Base-by-base conservation (phyloP, 2,329 filamentous ascomycete genomes). In the Fusarium albosuccineum region DNA sequence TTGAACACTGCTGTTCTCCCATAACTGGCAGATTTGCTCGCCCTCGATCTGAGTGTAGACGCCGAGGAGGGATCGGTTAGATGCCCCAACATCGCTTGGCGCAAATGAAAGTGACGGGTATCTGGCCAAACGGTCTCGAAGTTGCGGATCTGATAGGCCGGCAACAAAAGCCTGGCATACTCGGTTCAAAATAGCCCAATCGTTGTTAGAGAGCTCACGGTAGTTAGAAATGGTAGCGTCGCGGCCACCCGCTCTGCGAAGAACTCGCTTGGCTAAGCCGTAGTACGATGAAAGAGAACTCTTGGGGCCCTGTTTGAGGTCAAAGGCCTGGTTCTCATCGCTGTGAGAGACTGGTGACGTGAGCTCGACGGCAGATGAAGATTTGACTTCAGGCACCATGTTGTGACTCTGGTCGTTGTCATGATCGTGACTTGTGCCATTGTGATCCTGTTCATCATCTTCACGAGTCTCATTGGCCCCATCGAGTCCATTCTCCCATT, bases 401-500 rank as follows among this genome's bases (percentile, higher is more conserved):
- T 34, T n/a, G 16, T 69, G 58, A 6, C 17, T 27, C 6, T 59
- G 67, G 27, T 75, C 67, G 17, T 76, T 76, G 9, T 76, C 74
- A 6, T 70, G 60, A 11, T 66, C 60, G 11, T 70, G 63, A 34
- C 61, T 22, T 26, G 66, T 40, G 9, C 67, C 57, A 13, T 68
- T 58, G 13, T 71, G 73, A 8, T 77, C 77, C 13, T 77, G 78
- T 1, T 80, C 79, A n/a, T 78, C 75, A 14, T 75, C 78, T 16
- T 80, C 79, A 3, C 77, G 75, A 3, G 66, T 68, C 4, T 75
- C 74, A 5, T 78, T 76, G 6, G 74, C 70, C 3, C 82, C 82
- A 4, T 76, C 81, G 50, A 79, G 82, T 44, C 82, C 87, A 44
- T 79, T 84, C 66, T 95, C 92, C 91, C 92, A 95, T 72, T 89